These are phyloP conservation scores for Pythium aquatile DNA, from an alignment of 352 stramenopile species.

Conservation along the genomic window DNA sequence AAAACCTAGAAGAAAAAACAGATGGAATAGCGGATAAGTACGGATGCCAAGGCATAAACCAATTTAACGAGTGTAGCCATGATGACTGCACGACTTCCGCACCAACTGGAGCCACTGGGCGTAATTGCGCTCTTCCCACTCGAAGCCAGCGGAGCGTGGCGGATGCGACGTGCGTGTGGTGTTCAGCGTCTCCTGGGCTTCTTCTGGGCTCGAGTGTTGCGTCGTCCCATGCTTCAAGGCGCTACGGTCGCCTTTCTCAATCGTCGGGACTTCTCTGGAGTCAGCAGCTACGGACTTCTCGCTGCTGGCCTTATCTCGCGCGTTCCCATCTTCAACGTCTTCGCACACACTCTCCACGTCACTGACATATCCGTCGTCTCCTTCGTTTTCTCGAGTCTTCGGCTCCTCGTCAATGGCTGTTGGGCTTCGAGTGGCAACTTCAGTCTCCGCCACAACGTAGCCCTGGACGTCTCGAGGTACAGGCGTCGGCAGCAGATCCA, in stretches of 20 bases:
- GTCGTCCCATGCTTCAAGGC: no score
- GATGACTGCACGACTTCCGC: background rate
- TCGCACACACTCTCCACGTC: background rate
- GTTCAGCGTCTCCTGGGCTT: background rate
- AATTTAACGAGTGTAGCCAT: background rate
- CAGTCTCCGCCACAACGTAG: conserved; percentile 26
- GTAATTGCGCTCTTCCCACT: conserved; percentile 30
- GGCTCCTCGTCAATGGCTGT: no score
- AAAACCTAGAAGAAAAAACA: conserved; percentile 7
- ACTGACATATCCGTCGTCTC: background rate
- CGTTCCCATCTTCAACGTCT: conserved; percentile 11
- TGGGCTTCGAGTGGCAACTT: conserved; percentile 21
- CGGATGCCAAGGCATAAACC: background rate
- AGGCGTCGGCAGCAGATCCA: conserved; percentile 46
- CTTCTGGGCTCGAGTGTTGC: background rate
- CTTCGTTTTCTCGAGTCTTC: background rate
- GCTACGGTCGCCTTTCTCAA: background rate
- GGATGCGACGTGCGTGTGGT: no score
- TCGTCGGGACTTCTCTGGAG: background rate
- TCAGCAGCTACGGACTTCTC: background rate
- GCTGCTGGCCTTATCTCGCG: background rate
- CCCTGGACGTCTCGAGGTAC: conserved; percentile 46
- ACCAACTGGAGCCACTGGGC: conserved; percentile 19
- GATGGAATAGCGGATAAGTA: background rate
- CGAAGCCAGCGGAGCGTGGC: background rate